These are phyloP conservation scores for Agaricus blazei DNA, from an alignment of 768 basidiomycete genomes.

Conservation along the genomic window DNA sequence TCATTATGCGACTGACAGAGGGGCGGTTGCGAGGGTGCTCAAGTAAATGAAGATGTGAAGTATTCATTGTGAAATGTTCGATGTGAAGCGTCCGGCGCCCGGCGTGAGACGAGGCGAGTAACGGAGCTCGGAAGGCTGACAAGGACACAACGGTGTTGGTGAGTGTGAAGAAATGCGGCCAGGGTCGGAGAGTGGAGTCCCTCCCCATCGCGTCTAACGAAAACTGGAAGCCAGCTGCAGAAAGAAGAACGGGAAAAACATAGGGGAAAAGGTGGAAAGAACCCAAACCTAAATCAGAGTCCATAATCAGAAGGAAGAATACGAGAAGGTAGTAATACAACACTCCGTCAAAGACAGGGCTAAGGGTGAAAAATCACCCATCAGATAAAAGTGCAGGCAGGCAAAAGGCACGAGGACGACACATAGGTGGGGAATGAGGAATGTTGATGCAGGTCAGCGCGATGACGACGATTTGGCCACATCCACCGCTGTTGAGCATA, in stretches of 20 bases:
- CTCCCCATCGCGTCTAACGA: neutral
- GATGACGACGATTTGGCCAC: neutral
- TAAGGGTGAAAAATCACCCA: neutral
- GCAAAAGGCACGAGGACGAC: constrained; percentile 6
- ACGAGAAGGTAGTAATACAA: constrained; percentile 7
- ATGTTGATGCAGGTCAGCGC: neutral
- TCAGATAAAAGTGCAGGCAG: constrained; percentile 4
- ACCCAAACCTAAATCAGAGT: neutral
- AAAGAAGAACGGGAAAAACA: neutral
- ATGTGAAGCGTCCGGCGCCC: neutral
- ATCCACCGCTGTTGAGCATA: neutral
- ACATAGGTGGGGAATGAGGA: neutral
- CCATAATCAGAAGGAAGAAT: neutral
- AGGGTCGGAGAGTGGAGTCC: neutral
- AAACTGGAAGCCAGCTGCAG: neutral
- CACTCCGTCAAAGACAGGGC: constrained; percentile 5
- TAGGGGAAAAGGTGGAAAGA: neutral
- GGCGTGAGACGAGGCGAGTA: too few relatives aligned
- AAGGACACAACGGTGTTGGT: neutral
- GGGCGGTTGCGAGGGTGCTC: constrained; percentile 1
- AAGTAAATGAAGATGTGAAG: neutral
- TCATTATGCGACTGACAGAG: constrained; percentile 9
- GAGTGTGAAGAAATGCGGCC: neutral
- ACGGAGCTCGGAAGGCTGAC: neutral
- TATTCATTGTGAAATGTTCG: neutral